Percentiles rank a stretch among this genome's conserved stretches.
phyloP scores from a whole-genome alignment of 352 stramenopile genomes.

The Globisporangium emineosum region DNA sequence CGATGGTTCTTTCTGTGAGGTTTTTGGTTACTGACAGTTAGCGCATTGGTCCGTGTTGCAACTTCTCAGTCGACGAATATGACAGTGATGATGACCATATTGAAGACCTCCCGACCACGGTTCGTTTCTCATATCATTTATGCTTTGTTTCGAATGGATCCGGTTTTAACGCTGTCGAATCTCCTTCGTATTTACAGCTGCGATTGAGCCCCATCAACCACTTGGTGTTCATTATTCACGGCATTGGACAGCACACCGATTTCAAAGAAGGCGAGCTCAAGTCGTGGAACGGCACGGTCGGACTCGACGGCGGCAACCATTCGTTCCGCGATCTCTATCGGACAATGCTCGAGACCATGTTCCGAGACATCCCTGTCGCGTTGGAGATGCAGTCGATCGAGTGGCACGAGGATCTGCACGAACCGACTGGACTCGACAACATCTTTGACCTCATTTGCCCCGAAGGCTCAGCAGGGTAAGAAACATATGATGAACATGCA shows the following conservation, averaged over 20 bases:
- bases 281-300: slow-evolving; percentile 70
- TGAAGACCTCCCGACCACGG: slow-evolving; percentile 69
- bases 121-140: slow-evolving; percentile 19
- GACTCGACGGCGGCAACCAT: slow-evolving; percentile 75
- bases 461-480: slow-evolving; percentile 67
- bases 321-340: slow-evolving; percentile 78
- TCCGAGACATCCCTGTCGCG: slow-evolving; percentile 74
- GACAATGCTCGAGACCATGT: slow-evolving; percentile 73
- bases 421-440: slow-evolving; percentile 78
- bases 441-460: slow-evolving; percentile 85
- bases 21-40: not conserved
- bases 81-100: slow-evolving; percentile 66
- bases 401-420: slow-evolving; percentile 88
- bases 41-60: not conserved
- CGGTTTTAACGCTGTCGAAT: not conserved
- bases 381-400: slow-evolving; percentile 89
- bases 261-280: slow-evolving; percentile 84
- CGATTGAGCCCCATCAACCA: slow-evolving; percentile 75
- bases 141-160: not conserved
- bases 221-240: slow-evolving; percentile 85
- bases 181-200: slow-evolving; percentile 34
- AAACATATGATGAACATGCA: not conserved
- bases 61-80: slow-evolving; percentile 14
- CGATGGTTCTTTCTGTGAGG: not conserved
- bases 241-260: slow-evolving; percentile 82